Conservation (phyloP, 345 rosid genomes). For the Gossypioides kirkii region DNA sequence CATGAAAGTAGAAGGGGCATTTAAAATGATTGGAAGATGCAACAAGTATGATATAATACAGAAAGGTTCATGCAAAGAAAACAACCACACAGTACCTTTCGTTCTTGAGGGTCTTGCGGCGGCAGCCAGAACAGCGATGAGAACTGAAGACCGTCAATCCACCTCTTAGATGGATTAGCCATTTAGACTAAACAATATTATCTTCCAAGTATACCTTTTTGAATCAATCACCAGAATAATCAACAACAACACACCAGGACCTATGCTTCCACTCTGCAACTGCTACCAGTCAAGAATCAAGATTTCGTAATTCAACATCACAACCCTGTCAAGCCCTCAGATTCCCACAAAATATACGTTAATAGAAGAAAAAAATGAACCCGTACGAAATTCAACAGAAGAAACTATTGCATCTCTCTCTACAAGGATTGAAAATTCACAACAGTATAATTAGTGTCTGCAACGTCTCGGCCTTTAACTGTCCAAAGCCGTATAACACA, state of each 20-base stretch:
- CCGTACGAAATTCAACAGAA: neutral
- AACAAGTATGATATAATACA: neutral
- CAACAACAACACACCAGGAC: slow-evolving; percentile 9
- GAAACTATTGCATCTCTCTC: slow-evolving; percentile 12
- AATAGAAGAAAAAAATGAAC: neutral
- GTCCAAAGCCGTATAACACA: neutral
- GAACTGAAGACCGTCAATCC: slow-evolving; percentile 90
- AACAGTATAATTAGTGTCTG: neutral
- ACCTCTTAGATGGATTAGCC: slow-evolving; percentile 77
- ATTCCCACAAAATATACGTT: slow-evolving; percentile 2
- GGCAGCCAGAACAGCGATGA: slow-evolving; percentile 90
- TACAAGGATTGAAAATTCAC: neutral
- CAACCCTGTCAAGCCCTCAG: slow-evolving; percentile 3
- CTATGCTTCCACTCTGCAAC: slow-evolving; percentile 4
- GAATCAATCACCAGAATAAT: slow-evolving; percentile 2
- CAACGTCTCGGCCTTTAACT: neutral
- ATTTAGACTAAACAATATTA: slow-evolving; percentile 19
- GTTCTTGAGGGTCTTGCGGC: slow-evolving; percentile 67
- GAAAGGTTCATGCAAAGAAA: neutral
- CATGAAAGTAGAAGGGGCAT: neutral
- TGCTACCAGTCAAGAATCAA: slow-evolving; percentile 48
- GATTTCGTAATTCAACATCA: slow-evolving; percentile 44
- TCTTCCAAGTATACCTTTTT: slow-evolving; percentile 9
- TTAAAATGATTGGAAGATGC: neutral
- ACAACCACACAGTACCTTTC: slow-evolving; percentile 43